Percentiles rank a stretch among this genome's conserved stretches.
These are phyloP conservation scores for Schizophyllum amplum DNA, from an alignment of 1,284 basidiomycete genomes.

Conservation along the genomic window DNA sequence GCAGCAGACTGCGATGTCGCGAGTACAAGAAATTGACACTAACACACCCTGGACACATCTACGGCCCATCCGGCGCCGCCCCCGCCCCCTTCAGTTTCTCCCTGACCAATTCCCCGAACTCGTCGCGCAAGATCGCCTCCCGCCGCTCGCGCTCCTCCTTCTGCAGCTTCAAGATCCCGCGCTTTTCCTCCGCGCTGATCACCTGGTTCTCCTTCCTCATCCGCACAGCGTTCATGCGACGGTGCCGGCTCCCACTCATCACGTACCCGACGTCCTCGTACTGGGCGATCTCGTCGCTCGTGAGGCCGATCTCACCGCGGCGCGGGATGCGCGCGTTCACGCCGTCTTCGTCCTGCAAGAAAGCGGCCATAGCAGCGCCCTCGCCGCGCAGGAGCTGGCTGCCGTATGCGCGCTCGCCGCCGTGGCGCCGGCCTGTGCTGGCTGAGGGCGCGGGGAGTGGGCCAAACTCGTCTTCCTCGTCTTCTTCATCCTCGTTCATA, in stretches of 20 bases:
- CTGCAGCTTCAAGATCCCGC: constrained; percentile 88
- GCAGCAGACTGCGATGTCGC: too few species aligned
- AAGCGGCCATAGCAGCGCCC: constrained; percentile 95
- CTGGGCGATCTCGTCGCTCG: constrained; percentile 77
- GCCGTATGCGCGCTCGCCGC: constrained; percentile 75
- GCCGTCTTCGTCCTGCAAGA: constrained; percentile 85
- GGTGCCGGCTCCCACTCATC: constrained; percentile 93
- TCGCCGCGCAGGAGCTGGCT: constrained; percentile 88
- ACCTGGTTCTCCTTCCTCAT: constrained; percentile 95
- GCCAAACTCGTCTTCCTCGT: too few species aligned
- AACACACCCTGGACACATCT: too few species aligned
- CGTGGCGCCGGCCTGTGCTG: constrained; percentile 37
- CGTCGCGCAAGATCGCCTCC: constrained; percentile 73
- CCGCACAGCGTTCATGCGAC: constrained; percentile 94
- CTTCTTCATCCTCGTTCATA: constrained; percentile 22
- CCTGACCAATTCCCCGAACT: constrained; percentile 73
- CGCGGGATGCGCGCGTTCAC: constrained; percentile 89
- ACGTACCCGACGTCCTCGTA: constrained; percentile 94
- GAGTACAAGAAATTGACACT: too few species aligned
- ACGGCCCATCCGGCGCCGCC: neutral
- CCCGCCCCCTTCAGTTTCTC: constrained; percentile 55
- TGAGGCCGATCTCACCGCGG: constrained; percentile 95
- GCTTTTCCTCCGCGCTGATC: constrained; percentile 95
- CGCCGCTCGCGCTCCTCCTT: constrained; percentile 88
- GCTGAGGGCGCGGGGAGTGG: constrained; percentile 46